Percentiles rank a stretch among this genome's conserved stretches.
phyloP scores from a whole-genome alignment of 106 monocot genomes.

The Cymbidium sinense region DNA sequence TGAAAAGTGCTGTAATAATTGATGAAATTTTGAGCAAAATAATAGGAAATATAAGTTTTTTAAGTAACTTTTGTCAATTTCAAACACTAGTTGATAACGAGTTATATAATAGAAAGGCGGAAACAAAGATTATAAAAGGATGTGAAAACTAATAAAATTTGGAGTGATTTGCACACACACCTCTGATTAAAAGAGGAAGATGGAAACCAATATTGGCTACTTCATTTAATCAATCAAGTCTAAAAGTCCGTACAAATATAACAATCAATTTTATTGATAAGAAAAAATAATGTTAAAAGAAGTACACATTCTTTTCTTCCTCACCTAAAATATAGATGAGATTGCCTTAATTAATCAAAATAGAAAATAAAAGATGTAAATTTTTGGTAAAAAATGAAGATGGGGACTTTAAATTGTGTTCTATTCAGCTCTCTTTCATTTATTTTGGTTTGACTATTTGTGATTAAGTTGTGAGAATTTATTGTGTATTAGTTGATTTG shows the following conservation, averaged over 20 bases:
- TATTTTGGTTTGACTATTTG: background rate
- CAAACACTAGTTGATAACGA: background rate
- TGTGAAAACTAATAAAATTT: background rate
- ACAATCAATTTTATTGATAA: background rate
- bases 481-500: background rate
- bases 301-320: background rate
- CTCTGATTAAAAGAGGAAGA: too few relatives aligned
- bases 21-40: background rate
- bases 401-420: background rate
- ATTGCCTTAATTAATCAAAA: background rate
- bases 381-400: background rate
- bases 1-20: background rate
- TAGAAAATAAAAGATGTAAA: background rate
- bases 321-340: background rate
- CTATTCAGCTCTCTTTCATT: background rate
- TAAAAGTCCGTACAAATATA: background rate
- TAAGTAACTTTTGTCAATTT: background rate
- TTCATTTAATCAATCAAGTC: background rate
- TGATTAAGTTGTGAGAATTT: background rate
- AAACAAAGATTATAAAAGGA: background rate
- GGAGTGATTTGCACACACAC: too few relatives aligned
- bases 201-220: background rate
- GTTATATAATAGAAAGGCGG: background rate
- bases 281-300: background rate
- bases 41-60: background rate